A percentile compares a stretch with the other conserved stretches of the same genome.
phyloP scores from a whole-genome alignment of 176 grass and related monocot genomes.

The Cenchrus purpureus region DNA sequence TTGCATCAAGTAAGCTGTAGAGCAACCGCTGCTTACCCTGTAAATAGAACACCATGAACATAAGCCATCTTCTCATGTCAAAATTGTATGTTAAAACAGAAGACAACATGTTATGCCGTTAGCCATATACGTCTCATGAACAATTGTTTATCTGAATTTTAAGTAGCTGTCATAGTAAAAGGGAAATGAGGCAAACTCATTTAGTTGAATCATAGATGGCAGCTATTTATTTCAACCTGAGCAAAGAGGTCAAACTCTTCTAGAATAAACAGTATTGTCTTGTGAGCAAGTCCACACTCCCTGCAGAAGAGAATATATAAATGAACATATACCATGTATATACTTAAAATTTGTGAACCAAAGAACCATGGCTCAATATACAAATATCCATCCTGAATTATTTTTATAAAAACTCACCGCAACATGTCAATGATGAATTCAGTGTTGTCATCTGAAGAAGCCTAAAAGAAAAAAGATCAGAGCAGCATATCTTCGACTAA shows the following conservation, averaged over 20 bases:
- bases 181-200: background rate
- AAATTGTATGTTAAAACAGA: background rate
- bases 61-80: conserved; percentile 17
- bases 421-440: conserved; percentile 94
- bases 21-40: conserved; percentile 95
- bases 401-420: conserved; percentile 50
- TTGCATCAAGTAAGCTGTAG: conserved; percentile 91
- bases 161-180: conserved; percentile 1
- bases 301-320: conserved; percentile 56
- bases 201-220: conserved; percentile 24
- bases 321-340: background rate
- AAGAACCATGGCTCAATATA: conserved; percentile 8
- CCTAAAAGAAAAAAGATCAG: conserved; percentile 55
- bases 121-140: background rate
- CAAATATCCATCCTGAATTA: background rate
- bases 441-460: conserved; percentile 93
- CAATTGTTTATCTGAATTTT: conserved; percentile 1
- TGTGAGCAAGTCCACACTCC: conserved; percentile 92
- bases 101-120: conserved; percentile 20
- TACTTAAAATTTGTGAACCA: background rate
- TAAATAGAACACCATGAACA: conserved; percentile 43
- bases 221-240: conserved; percentile 63
- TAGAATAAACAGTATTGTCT: conserved; percentile 76
- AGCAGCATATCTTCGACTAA: conserved; percentile 18
- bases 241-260: conserved; percentile 97